These are phyloP conservation scores for Hypoxylon perforatum DNA, from an alignment of 495 filamentous ascomycete species.

Conservation along the genomic window DNA sequence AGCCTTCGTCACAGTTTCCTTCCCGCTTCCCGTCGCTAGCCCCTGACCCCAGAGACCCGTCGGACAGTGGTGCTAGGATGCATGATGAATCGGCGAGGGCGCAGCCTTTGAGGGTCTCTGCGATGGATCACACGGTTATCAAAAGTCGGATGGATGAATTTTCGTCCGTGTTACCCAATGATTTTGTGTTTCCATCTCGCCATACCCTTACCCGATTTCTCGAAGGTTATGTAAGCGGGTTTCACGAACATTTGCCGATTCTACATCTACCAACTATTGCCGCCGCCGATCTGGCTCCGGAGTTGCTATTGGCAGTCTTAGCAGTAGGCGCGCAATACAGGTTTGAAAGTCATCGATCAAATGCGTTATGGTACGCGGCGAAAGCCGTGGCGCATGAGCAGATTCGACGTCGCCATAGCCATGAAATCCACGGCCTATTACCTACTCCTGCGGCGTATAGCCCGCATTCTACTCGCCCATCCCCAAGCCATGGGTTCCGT, in stretches of 20 bases:
- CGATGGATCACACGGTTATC: slow-evolving; percentile 70
- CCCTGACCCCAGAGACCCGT: slow-evolving; percentile 70
- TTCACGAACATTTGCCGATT: slow-evolving; percentile 75
- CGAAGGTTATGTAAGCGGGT: slow-evolving; percentile 74
- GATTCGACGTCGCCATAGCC: slow-evolving; percentile 63
- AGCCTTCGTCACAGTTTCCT: slow-evolving; percentile 72
- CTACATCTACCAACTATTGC: slow-evolving; percentile 73
- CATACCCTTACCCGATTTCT: slow-evolving; percentile 73
- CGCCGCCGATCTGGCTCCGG: slow-evolving; percentile 63
- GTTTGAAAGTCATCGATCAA: slow-evolving; percentile 73
- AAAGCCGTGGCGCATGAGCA: slow-evolving; percentile 65
- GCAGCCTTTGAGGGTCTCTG: slow-evolving; percentile 73
- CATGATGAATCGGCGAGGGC: slow-evolving; percentile 55
- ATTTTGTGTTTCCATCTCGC: slow-evolving; percentile 72
- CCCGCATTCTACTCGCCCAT: slow-evolving; percentile 62
- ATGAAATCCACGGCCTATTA: slow-evolving; percentile 60
- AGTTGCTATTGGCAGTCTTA: slow-evolving; percentile 71
- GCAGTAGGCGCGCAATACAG: slow-evolving; percentile 76
- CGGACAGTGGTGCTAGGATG: slow-evolving; percentile 54
- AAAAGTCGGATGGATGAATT: slow-evolving; percentile 73
- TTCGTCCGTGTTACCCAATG: slow-evolving; percentile 70
- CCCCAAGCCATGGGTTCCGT: slow-evolving; percentile 60
- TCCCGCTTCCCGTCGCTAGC: slow-evolving; percentile 75
- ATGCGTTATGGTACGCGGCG: slow-evolving; percentile 76
- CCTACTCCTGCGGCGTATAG: slow-evolving; percentile 62